Evolutionary conservation across 1,284 basidiomycete species (phyloP), one percentile per base, ranked within the genome.

Genomic region (Rhodotorula sp.): DNA sequence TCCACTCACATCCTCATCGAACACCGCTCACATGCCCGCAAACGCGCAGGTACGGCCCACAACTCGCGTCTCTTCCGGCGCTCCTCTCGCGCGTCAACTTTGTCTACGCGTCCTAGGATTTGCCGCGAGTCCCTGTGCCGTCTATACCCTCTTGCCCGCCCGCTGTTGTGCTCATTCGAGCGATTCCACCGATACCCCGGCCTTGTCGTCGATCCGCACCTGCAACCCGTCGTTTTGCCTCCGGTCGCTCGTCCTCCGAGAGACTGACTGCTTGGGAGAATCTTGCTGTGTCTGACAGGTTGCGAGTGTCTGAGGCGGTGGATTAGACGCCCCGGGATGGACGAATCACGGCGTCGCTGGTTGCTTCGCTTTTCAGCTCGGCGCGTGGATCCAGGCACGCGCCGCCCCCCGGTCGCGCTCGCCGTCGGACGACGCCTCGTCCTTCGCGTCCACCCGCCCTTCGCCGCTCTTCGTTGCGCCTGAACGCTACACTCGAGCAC

Each of bases 1-100:
- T 41, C 25, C 22, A 32, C 22, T 17, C 21, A 32, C 19, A 17
- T 8, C n/a, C 55, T 32, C 51, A 25, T n/a, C 36, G 32, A n/a
- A n/a, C 29, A 4, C 34, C 63, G 39, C 54, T 51, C 44, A 61
- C 62, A 55, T 39, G 61, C 50, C 65, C 70, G n/a, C n/a, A n/a
- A 66, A 53, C 22, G 21, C 53, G 29, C 69, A 88, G 88, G 60
- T 89, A 95, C 81, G 93, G 94, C 0, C 95, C 95, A 0, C 94
- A 97, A 79, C 86, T 98, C 22, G 92, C 92, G 41, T 94, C 95
- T 3, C 91, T 98, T 74, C 96, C 96, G 17, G 94, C 97, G 81
- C 83, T 97, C 76, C 85, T 99, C 53, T 96, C 94, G 77, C 88
- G 92, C 88, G 94, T 82, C 68, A 64, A 72, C n/a, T 75, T 75